These are phyloP conservation scores for Digitaria exilis DNA, from an alignment of 202 grass and related monocot species.

Conservation along the genomic window DNA sequence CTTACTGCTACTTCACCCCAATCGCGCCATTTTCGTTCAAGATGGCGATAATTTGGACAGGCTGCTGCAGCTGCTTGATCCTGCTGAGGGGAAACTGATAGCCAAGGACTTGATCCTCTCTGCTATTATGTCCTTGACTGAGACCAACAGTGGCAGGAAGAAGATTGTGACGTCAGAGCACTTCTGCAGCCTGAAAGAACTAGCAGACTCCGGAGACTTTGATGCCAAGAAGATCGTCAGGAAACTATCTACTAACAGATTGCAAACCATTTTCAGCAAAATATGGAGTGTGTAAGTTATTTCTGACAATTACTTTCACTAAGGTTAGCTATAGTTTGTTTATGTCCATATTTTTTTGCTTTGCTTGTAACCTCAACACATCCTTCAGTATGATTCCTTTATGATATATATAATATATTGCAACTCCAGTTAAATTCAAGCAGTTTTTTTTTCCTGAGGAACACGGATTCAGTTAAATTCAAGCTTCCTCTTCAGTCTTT, in stretches of 20 bases:
- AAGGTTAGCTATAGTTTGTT: constrained; percentile 37
- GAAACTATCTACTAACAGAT: constrained; percentile 75
- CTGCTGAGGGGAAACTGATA: constrained; percentile 52
- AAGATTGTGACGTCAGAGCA: constrained; percentile 75
- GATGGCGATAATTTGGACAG: constrained; percentile 61
- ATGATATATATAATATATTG: constrained; percentile 43
- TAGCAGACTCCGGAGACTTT: constrained; percentile 60
- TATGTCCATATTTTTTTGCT: constrained; percentile 33
- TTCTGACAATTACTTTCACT: background rate
- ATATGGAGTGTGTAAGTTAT: constrained; percentile 86
- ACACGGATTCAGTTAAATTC: background rate
- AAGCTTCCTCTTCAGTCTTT: background rate
- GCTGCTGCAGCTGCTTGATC: constrained; percentile 69
- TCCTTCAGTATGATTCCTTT: constrained; percentile 14
- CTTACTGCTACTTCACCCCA: constrained; percentile 53
- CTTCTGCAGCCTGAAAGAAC: constrained; percentile 63
- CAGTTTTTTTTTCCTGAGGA: background rate
- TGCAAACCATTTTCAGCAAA: constrained; percentile 69
- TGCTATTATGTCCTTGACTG: constrained; percentile 56
- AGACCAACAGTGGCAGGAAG: constrained; percentile 70
- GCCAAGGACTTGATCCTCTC: constrained; percentile 68
- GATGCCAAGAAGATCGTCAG: constrained; percentile 83
- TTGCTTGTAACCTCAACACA: constrained; percentile 16
- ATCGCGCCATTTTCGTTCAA: constrained; percentile 62
- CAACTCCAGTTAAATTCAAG: constrained; percentile 32